Base-by-base conservation (phyloP, 2,329 filamentous ascomycete genomes). In the Trichoderma semiorbis region DNA sequence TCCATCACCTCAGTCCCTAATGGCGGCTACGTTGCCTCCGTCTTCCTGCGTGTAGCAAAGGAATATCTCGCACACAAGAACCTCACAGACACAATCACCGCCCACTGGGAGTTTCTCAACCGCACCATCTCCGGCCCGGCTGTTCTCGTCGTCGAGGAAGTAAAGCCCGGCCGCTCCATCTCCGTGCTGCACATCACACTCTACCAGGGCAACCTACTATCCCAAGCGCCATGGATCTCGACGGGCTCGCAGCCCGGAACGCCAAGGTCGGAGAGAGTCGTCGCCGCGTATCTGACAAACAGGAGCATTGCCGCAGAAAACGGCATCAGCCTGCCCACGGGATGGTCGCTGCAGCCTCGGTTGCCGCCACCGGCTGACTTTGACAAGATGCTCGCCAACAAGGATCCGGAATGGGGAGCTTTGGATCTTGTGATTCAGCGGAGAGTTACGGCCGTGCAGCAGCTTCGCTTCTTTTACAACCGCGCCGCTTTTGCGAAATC, bases 1-100 rank as follows among this genome's bases (percentile, higher is more conserved):
- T 21, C 18, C 18, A 34, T n/a, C 57, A 60, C 32, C 30, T 12
- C 72, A 82, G 81, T 85, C 16, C 84, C 84, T 3, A 84, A 86
- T 70, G 84, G 84, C 72, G 84, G 84, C 53, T 86, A 85, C 70
- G 80, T 84, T 1, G 81, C 83, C 5, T 79, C 81, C 18, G 78
- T 82, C 62, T 79, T 86, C 63, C 76, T 85, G 50, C 75, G 77
- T 4, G 81, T 79, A 3, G 80, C 80, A 8, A 76, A 74, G 14
- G 72, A 74, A 3, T 82, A 85, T 71, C 78, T 84, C 18, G 63
- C 74, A 18, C 65, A 75, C 1, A 76, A 77, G 3, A 74, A 76
- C 21, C 83, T 84, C 55, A 77, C 80, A 0, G 80, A 84, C 73
- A 79, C 82, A 3, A 73, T 84, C 24, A 78, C 80, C 2, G 79